phyloP scores from a whole-genome alignment of 176 grass and related monocot genomes.

The Metroxylon sagu region DNA sequence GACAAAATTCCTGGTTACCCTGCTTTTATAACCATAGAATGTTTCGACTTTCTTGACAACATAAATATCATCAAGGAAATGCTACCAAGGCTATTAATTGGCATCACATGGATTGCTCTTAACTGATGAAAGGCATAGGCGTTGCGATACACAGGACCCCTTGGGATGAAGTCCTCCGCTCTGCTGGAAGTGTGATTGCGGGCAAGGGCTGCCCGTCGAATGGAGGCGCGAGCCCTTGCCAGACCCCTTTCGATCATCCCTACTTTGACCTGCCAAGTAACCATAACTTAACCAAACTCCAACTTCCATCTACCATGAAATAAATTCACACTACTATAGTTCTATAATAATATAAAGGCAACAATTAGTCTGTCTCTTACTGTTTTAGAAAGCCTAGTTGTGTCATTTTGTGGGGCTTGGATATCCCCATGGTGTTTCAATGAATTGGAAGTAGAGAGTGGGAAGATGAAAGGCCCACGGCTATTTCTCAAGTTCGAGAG shows the following conservation, averaged over 20 bases:
- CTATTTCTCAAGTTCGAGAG: neutral
- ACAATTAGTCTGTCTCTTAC: neutral
- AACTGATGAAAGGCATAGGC: constrained; percentile 60
- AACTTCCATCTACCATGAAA: neutral
- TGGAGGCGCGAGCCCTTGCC: constrained; percentile 37
- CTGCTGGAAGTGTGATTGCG: constrained; percentile 27
- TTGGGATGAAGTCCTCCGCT: constrained; percentile 37
- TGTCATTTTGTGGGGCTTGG: neutral
- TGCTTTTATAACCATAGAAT: too few species aligned
- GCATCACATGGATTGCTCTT: constrained; percentile 2
- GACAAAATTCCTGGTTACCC: too few species aligned
- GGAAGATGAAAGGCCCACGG: neutral
- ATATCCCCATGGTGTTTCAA: neutral
- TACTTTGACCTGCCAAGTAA: constrained; percentile 4
- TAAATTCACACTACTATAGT: neutral
- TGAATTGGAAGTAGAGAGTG: neutral
- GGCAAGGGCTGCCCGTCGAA: constrained; percentile 32
- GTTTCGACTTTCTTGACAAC: neutral
- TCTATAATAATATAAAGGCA: neutral
- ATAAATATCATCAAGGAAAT: neutral
- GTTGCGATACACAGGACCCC: constrained; percentile 74
- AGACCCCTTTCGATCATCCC: constrained; percentile 38
- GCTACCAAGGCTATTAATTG: neutral
- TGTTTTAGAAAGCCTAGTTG: too few species aligned
- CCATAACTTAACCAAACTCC: neutral